Evolutionary conservation across 257 asterid genomes (phyloP).

Genomic region (Scutellaria minor): DNA sequence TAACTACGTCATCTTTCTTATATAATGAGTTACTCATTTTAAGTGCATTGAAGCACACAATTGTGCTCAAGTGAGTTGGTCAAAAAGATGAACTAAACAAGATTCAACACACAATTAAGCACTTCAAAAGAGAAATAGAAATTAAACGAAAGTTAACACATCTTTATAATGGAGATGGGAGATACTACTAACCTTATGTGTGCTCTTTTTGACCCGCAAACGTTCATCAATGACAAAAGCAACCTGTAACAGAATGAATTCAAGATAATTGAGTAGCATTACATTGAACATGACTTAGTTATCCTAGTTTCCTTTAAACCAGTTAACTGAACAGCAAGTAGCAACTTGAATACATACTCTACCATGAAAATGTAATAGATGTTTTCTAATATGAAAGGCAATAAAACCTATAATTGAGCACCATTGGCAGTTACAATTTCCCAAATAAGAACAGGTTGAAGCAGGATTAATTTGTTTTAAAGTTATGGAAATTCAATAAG

Average conservation of each 20-base stretch:
- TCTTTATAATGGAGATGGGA: slow-evolving; percentile 15
- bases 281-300: slow-evolving; percentile 3
- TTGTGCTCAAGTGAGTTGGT: slow-evolving; percentile 24
- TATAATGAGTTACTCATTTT: slow-evolving; percentile 23
- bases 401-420: slow-evolving; percentile 9
- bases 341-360: slow-evolving; percentile 13
- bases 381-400: neutral
- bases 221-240: slow-evolving; percentile 90
- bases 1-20: slow-evolving; percentile 11
- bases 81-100: slow-evolving; percentile 18
- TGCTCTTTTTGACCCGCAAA: slow-evolving; percentile 63
- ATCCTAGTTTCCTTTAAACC: slow-evolving; percentile 20
- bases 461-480: slow-evolving; percentile 5
- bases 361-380: slow-evolving; percentile 11
- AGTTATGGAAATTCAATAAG: slow-evolving; percentile 13
- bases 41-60: slow-evolving; percentile 7
- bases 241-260: slow-evolving; percentile 57
- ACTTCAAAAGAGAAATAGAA: slow-evolving; percentile 14
- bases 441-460: slow-evolving; percentile 5
- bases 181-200: slow-evolving; percentile 68
- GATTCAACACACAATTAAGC: slow-evolving; percentile 14
- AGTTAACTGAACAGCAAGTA: slow-evolving; percentile 20
- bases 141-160: slow-evolving; percentile 2
- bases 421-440: slow-evolving; percentile 19
- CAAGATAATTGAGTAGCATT: slow-evolving; percentile 26